Conservation (phyloP, 441 rosid species). For the Heliophila coronopifolia region DNA sequence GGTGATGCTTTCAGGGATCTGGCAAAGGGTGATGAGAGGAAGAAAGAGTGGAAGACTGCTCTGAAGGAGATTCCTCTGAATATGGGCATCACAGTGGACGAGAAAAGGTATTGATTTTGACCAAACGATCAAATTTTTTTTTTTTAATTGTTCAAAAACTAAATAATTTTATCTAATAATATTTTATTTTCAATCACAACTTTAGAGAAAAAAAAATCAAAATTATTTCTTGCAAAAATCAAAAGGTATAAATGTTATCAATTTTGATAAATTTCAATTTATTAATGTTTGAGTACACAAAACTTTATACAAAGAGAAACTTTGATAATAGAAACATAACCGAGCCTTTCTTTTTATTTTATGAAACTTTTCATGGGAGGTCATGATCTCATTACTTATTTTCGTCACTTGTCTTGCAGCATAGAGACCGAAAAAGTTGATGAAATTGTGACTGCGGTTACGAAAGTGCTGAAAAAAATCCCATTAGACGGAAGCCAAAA, state of each 20-base stretch:
- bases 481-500: neutral
- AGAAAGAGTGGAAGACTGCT: neutral
- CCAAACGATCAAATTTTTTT: too few relatives aligned
- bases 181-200: too few relatives aligned
- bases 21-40: neutral
- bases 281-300: too few relatives aligned
- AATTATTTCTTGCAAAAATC: too few relatives aligned
- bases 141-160: too few relatives aligned
- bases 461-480: neutral
- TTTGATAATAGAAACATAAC: too few relatives aligned
- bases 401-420: neutral
- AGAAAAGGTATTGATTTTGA: neutral
- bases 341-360: too few relatives aligned
- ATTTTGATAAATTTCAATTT: too few relatives aligned
- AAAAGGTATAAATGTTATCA: too few relatives aligned
- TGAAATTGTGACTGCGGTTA: neutral
- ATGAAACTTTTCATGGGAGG: neutral
- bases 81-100: neutral
- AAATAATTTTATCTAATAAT: too few relatives aligned
- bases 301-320: too few relatives aligned
- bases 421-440: neutral
- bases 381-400: neutral
- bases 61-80: neutral
- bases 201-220: too few relatives aligned
- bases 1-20: neutral